Evolutionary conservation across 306 rosid genomes (phyloP), one percentile per base, ranked within the genome.

Genomic region (Fagus sylvatica): DNA sequence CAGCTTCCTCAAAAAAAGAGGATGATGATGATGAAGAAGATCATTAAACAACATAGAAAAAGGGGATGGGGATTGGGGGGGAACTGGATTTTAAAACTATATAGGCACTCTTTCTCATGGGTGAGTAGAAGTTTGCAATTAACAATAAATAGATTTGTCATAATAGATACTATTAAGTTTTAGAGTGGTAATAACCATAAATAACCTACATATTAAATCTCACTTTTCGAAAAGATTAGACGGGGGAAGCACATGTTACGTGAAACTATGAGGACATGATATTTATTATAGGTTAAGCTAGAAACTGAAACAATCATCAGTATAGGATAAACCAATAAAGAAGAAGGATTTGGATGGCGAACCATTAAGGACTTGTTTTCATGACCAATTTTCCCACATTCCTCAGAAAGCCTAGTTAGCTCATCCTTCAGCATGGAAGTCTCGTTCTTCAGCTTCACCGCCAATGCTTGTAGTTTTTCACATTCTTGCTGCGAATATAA

Each of bases 301-400:
- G 34, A 33, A 28, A 76, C 41, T 62, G 28, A 13, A 46, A 53
- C 11, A 46, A 72, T 73, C 40, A 72, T 57, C 16, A 10, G 5
- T 13, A 60, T 15, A 4, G 46, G 19, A 55, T 57, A 43, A 75
- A 69, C 34, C 7, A 28, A 48, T 40, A 22, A 60, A 76, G 32
- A 72, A 37, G 48, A 71, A 61, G 72, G 74, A 57, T 55, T 69
- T 53, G 62, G 71, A 79, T 78, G 84, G 69, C 81, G n/a, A 4
- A 87, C 91, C 87, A 75, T 13, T 32, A 86, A 30, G 77, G 75
- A 62, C 36, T 74, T 17, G 49, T 82, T 86, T 69, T 84, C 86
- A 2, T 78, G 17, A 49, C 0, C 15, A 17, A 88, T 41, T 40
- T 76, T 36, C 61, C 2, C 59, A 82, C 74, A 86, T 34, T 86